Base-by-base conservation (phyloP, 1,284 basidiomycete species). In the Volvariella volvacea region DNA sequence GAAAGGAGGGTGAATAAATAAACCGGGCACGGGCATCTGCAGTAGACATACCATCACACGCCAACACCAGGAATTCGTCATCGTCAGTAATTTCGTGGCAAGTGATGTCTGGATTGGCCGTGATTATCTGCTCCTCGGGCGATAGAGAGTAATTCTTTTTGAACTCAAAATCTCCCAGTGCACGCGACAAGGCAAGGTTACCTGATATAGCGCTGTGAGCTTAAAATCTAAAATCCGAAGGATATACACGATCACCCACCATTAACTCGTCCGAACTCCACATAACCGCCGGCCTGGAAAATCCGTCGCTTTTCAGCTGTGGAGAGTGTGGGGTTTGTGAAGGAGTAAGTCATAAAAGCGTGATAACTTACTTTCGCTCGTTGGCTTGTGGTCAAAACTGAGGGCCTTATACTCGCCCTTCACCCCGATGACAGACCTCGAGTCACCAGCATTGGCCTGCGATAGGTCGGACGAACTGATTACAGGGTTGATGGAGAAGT, bases 131-230 rank as follows among this genome's bases (percentile, higher is more conserved):
- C 46, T 83, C 78, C 65, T 99, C 94, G 14, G 94, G 82, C 21
- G 78, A 67, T 14, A 98, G 67, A 8, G 78, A 68, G 43, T 78
- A 76, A 61, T 94, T 95, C 67, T 95, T 93, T 76, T 99, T 99
- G 76, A 97, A 99, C 57, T 97, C 93, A 60, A 99, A 99, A 63
- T 99, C 96, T 45, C 96, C 96, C 21, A 99, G 74, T 1, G 96
- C 96, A 55, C 96, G 77, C 16, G 94, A 96, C 34, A 99, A 70
- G 0, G 96, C 95, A 46, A 99, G 80, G 61, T 99, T 99, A 50
- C 96, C 92, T 95, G 57, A 3, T 22, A 21, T 28, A 22, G 19
- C 22, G 8, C 50, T 20, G 48, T 44, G 41, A 22, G 34, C 15
- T 20, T n/a, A n/a, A n/a, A 36, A 20, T 15, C 19, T 6, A 15